phyloP scores from a whole-genome alignment of 2,329 filamentous ascomycete genomes.

The Talaromyces amestolkiae region DNA sequence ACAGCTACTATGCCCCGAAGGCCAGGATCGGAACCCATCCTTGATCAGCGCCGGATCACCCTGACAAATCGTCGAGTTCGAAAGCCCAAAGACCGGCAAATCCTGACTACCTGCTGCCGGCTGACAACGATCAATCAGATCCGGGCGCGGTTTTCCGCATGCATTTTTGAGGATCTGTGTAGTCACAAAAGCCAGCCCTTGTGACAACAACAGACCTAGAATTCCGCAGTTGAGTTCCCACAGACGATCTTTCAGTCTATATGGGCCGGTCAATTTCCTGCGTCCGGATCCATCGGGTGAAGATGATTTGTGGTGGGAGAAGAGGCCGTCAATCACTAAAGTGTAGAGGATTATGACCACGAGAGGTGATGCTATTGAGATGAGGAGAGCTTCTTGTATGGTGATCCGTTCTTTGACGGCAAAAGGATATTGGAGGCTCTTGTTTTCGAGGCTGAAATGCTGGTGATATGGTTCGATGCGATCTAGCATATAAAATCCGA shows the following conservation, averaged over 20 bases:
- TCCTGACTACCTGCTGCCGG: conserved; percentile 39
- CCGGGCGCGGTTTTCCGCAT: conserved; percentile 59
- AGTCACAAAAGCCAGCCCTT: conserved; percentile 56
- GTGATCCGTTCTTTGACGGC: conserved; percentile 56
- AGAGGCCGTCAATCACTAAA: conserved; percentile 57
- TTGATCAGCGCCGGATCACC: conserved; percentile 52
- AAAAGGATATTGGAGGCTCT: conserved; percentile 58
- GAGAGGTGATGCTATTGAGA: conserved; percentile 51
- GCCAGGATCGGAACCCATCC: conserved; percentile 60
- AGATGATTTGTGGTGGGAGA: conserved; percentile 50
- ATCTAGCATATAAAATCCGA: conserved; percentile 54
- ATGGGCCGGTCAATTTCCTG: conserved; percentile 45
- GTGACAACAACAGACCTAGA: conserved; percentile 54
- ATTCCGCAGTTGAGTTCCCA: conserved; percentile 63
- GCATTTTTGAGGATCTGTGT: conserved; percentile 59
- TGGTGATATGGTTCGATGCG: conserved; percentile 56
- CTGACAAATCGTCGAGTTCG: conserved; percentile 52
- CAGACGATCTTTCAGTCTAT: conserved; percentile 55
- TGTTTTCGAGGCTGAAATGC: conserved; percentile 57
- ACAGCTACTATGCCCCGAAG: conserved; percentile 58
- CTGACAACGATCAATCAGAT: conserved; percentile 57
- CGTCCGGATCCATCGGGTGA: conserved; percentile 37
- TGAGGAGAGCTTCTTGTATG: conserved; percentile 48
- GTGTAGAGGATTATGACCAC: conserved; percentile 56
- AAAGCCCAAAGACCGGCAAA: conserved; percentile 40